Base-by-base conservation (phyloP, 495 filamentous ascomycete species). In the Letharia columbiana region DNA sequence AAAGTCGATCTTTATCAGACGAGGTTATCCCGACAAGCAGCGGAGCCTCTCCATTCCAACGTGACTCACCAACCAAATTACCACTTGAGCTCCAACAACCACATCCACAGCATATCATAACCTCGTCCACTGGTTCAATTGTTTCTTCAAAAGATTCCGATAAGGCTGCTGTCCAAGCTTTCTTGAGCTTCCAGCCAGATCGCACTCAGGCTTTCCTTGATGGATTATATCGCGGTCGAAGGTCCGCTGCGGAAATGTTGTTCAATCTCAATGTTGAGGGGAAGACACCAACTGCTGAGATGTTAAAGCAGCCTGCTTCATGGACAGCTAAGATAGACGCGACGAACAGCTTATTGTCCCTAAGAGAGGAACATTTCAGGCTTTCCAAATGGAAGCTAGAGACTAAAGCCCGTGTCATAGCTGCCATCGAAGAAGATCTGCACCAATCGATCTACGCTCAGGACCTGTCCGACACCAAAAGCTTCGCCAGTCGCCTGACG, bases 61-160 rank as follows among this genome's bases (percentile, higher is more conserved):
- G 57, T 35, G 73, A 76, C 50, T 76, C 76, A 23, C 75, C 73
- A 23, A 76, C 74, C 2, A 74, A 71, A 50, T 20, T 74, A 9
- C 18, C 49, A 31, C 39, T 45, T 31, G 60, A 31, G 18, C 50
- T 52, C 37, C 57, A 50, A 17, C 37, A 8, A 35, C 40, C 37
- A 15, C 60, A 61, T 49, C 59, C 18, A 7, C 63, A 28, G 17
- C 63, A 33, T 17, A 13, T 12, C 17, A 28, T 39, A 8, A 60
- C 57, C 8, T 18, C 64, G 35, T 50, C 52, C 18, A 60, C 31
- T 33, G 61, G 7, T 17, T 42, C 49, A 45, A 45, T 13, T 13
- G n/a, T 39, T 57, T 15, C 17, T 23, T 33, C 52, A 31, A 65
- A 67, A 62, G 20, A 23, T 17, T 61, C 68, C 58, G 71, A 75